Base-by-base conservation (phyloP, 805 yeast genomes). In the Candida dendrica region DNA sequence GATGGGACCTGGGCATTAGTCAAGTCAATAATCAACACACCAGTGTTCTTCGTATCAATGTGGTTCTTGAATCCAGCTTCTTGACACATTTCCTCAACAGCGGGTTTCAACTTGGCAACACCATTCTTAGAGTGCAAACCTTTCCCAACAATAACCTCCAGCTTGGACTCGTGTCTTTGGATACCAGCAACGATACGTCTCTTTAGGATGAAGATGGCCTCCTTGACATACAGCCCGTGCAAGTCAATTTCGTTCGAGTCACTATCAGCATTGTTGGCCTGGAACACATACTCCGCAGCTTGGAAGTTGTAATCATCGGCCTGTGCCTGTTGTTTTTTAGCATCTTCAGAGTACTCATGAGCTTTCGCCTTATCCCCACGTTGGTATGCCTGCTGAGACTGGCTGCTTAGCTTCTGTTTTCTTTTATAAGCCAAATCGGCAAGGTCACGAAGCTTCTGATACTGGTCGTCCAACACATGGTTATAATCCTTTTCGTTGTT, bases 231-330 rank as follows among this genome's bases (percentile, higher is more conserved):
- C 26, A 91, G 66, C 0, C 98, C 98, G 61, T 91, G 98, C 41
- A 91, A 69, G 64, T 91, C 98, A 47, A 91, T 88, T 62, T 91
- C 98, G 60, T 87, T 83, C 19, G 72, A 71, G 27, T 75, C 80
- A n/a, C 91, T 81, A 56, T 90, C 97, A 33, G 86, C 76, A 57
- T 91, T 91, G 61, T 91, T 91, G 49, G 84, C 90, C 35, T 81
- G 68, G 60, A 91, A 91, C 1, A 86, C 96, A 55, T 81, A 89
- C 59, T 81, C 87, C 1, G 96, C 97, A 4, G 98, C 98, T 60
- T 80, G 77, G 16, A 69, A 65, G 62, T 90, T 90, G 58, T 71
- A 77, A 32, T 68, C 59, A 36, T 88, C 95, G 29, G 88, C 93
- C 48, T 80, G 64, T 0, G 55, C 62, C 24, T 67, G 68, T 45